Conservation (phyloP, 352 stramenopile species). For the Phytophthora litchii region DNA sequence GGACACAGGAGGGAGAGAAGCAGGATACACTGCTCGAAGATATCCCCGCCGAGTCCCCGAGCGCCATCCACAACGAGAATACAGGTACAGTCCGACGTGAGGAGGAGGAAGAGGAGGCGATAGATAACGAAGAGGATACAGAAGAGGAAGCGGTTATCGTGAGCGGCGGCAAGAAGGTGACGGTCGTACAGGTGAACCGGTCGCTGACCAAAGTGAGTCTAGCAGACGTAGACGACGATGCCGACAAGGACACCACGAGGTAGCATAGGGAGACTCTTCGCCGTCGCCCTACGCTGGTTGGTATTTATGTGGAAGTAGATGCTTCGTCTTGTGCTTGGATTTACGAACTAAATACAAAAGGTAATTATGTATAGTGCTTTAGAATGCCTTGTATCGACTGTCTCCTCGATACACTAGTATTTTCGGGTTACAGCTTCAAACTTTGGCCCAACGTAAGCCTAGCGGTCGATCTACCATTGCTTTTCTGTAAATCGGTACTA, state of each 20-base stretch:
- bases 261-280: slow-evolving; percentile 18
- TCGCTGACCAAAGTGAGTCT: slow-evolving; percentile 49
- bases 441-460: too few species aligned
- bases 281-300: slow-evolving; percentile 9
- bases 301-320: slow-evolving; percentile 30
- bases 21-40: slow-evolving; percentile 25
- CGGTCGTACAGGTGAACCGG: slow-evolving; percentile 47
- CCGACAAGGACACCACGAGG: slow-evolving; percentile 18
- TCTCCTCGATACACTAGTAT: too few species aligned
- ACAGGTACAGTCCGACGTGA: slow-evolving; percentile 12
- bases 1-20: slow-evolving; percentile 11
- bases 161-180: slow-evolving; percentile 47
- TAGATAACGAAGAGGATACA: slow-evolving; percentile 1
- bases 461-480: too few species aligned
- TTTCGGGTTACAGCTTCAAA: too few species aligned
- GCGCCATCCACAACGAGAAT: slow-evolving; percentile 13
- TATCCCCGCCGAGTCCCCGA: slow-evolving; percentile 41
- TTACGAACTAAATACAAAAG: slow-evolving; percentile 22
- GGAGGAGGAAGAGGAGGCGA: slow-evolving; percentile 13
- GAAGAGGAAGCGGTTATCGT: slow-evolving; percentile 38
- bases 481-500: too few species aligned
- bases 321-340: slow-evolving; percentile 12
- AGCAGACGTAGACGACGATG: slow-evolving; percentile 26
- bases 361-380: slow-evolving; percentile 15
- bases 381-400: too few species aligned